Conservation (phyloP, 495 filamentous ascomycete species). For the Aspergillus ostianus region DNA sequence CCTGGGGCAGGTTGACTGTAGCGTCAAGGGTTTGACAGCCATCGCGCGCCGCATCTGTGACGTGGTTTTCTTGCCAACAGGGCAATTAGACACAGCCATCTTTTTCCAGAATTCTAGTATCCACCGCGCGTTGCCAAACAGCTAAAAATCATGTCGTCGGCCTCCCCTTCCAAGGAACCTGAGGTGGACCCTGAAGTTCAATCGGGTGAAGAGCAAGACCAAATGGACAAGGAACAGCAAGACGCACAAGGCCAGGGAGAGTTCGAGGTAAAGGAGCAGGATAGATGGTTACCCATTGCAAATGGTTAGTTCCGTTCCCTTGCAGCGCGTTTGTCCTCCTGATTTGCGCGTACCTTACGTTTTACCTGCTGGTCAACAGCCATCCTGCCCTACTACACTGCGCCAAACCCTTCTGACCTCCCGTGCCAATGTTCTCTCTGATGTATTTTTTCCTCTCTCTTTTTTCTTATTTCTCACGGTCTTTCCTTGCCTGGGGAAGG, state of each 20-base stretch:
- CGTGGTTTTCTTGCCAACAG: conserved; percentile 49
- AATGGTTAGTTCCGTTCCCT: conserved; percentile 84
- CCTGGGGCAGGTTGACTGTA: conserved; percentile 31
- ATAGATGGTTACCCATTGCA: conserved; percentile 99
- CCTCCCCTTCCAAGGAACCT: conserved; percentile 78
- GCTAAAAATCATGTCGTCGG: conserved; percentile 87
- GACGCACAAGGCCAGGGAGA: conserved; percentile 67
- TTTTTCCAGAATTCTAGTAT: conserved; percentile 30
- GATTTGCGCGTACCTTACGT: conserved; percentile 58
- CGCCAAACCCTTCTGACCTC: not conserved
- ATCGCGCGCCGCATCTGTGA: conserved; percentile 41
- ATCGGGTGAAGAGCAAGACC: conserved; percentile 83
- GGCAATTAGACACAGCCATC: conserved; percentile 32
- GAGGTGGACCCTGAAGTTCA: conserved; percentile 90
- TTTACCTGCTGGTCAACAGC: conserved; percentile 47
- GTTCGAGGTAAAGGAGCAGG: conserved; percentile 99
- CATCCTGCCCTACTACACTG: conserved; percentile 36
- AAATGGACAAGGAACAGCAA: conserved; percentile 69
- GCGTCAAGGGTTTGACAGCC: conserved; percentile 26
- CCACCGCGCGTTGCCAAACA: conserved; percentile 26
- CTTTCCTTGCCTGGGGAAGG: not conserved
- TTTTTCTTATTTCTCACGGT: not conserved
- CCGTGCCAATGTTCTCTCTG: conserved; percentile 13
- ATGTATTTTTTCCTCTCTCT: conserved; percentile 12
- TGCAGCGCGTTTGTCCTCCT: conserved; percentile 51